Evolutionary conservation across 2,329 filamentous ascomycete species (phyloP), one percentile per base, ranked within the genome.

Genomic region (Nannizzia gypsea): DNA sequence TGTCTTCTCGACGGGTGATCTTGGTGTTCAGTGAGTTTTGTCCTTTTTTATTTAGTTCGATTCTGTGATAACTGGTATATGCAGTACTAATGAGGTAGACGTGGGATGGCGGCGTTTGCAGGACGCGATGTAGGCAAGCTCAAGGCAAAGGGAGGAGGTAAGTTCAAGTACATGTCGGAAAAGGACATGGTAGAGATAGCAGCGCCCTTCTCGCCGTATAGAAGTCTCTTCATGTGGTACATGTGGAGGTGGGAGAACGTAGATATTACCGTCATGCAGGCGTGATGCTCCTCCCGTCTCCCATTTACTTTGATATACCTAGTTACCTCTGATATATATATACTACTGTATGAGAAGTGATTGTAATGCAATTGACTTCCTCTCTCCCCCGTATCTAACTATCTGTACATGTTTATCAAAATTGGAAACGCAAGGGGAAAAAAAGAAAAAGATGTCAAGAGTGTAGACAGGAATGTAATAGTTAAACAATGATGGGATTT

Each of bases 81-180:
- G 31, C 5, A 6, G 38, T 42, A n/a, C 38, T 42, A 42, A 42
- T 22, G 9, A n/a, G 36, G 22, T n/a, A 82, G 80, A 68, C 80
- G 91, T 68, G 93, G 93, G 8, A 95, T 96, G 85, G 93, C 93
- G 1, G 86, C 88, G 0, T 91, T 93, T 69, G 80, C 85, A 55
- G 93, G 93, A 1, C 83, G 83, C 61, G 89, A 97, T 70, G 84
- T 97, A 22, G 83, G 78, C 52, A 95, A 92, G 74, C 76, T 96
- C 61, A 96, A 95, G 75, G 78, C 76, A 38, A 88, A 84, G 64
- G 85, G 84, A 26, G 86, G 86, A 34, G 88, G 89, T 50, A 97
- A 97, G 77, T 97, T 90, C 87, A 97, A 97, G 78, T 99, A 97
- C 72, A 96, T 97, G 90, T 82, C 81, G 38, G 93, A 97, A 75